phyloP scores from a whole-genome alignment of 768 basidiomycete genomes.

The Hirschioporus abietinus region DNA sequence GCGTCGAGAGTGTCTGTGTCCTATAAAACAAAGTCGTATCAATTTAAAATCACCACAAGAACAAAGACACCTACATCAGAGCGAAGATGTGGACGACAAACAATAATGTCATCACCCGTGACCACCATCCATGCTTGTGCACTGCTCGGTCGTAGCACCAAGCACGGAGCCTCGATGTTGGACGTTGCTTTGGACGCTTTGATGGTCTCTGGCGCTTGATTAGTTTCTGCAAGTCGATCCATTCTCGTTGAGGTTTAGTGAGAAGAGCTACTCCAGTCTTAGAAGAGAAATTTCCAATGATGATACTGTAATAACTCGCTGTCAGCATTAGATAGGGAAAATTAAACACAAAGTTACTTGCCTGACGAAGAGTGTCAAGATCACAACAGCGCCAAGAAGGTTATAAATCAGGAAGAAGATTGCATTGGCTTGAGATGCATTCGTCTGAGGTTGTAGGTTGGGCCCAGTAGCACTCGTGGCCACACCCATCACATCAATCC shows the following conservation, averaged over 20 bases:
- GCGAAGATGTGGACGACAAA: conserved; percentile 79
- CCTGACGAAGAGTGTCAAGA: conserved; percentile 89
- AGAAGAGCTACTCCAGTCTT: conserved; percentile 84
- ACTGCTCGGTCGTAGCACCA: conserved; percentile 95
- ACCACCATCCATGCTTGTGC: conserved; percentile 93
- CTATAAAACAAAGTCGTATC: conserved; percentile 32
- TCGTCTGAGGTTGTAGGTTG: conserved; percentile 63
- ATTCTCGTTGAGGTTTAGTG: conserved; percentile 83
- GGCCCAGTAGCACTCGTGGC: conserved; percentile 72
- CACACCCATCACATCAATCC: conserved; percentile 88
- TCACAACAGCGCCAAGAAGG: conserved; percentile 83
- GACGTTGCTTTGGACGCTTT: conserved; percentile 64
- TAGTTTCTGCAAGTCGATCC: conserved; percentile 89
- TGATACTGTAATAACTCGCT: conserved; percentile 55
- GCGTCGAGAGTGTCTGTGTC: conserved; percentile 70
- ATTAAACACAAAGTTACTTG: conserved; percentile 27
- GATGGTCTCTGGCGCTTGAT: conserved; percentile 85
- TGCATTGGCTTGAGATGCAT: conserved; percentile 76
- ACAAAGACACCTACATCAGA: conserved; percentile 56
- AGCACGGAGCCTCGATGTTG: conserved; percentile 46
- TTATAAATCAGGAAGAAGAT: conserved; percentile 92
- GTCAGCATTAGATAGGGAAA: conserved; percentile 11
- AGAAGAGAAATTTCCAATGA: conserved; percentile 88
- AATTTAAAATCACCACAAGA: conserved; percentile 6
- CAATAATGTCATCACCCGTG: conserved; percentile 67